phyloP scores from a whole-genome alignment of 2,329 filamentous ascomycete genomes.

The Cucurbitaria berberidis region DNA sequence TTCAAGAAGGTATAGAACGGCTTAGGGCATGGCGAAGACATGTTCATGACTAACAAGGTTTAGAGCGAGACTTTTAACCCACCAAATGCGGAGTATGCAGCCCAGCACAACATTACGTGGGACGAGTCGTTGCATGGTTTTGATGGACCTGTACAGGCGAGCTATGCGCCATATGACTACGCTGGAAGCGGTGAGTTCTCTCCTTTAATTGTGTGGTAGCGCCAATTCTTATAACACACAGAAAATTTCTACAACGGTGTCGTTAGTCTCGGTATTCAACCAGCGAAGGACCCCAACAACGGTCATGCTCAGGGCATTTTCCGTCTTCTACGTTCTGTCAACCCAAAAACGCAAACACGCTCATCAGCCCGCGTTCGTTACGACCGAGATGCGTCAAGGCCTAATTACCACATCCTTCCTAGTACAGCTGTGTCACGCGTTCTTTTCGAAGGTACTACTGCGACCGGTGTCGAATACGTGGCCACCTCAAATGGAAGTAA shows the following conservation, averaged over 20 bases:
- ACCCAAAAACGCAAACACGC: slow-evolving; percentile 37
- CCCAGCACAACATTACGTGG: slow-evolving; percentile 25
- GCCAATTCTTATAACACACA: not conserved
- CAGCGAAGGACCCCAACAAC: slow-evolving; percentile 19
- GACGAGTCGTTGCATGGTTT: slow-evolving; percentile 27
- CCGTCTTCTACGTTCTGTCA: slow-evolving; percentile 33
- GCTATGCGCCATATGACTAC: slow-evolving; percentile 33
- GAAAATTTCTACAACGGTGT: slow-evolving; percentile 29
- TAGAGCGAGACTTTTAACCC: slow-evolving; percentile 31
- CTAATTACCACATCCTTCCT: slow-evolving; percentile 41
- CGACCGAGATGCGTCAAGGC: slow-evolving; percentile 30
- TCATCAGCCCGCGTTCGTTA: slow-evolving; percentile 40
- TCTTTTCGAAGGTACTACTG: slow-evolving; percentile 18
- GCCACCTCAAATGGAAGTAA: slow-evolving; percentile 2
- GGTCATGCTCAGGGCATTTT: slow-evolving; percentile 42
- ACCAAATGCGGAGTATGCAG: slow-evolving; percentile 21
- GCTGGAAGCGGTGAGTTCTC: slow-evolving; percentile 22
- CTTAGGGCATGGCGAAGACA: slow-evolving; percentile 62
- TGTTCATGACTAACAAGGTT: slow-evolving; percentile 19
- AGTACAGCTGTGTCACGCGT: slow-evolving; percentile 25
- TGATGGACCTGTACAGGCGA: slow-evolving; percentile 29
- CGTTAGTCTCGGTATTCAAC: slow-evolving; percentile 17
- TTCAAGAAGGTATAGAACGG: slow-evolving; percentile 36
- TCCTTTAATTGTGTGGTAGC: not conserved
- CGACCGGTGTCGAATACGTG: slow-evolving; percentile 27